Evolutionary conservation across 805 yeast genomes (phyloP).

Genomic region (Yamadazyma phyllophila): DNA sequence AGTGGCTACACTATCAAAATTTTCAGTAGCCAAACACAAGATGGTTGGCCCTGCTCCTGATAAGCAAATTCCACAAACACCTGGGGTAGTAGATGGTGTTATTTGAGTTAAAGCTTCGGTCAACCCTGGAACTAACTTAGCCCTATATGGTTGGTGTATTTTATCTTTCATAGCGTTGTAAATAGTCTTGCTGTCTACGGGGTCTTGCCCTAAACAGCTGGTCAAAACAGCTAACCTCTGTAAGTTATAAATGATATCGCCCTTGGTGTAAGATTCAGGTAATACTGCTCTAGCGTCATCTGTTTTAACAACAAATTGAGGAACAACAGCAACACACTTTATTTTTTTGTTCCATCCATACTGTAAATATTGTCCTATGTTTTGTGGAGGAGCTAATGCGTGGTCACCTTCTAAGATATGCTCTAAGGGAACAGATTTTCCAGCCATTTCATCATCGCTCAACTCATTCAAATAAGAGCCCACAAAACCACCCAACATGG

Average conservation of each 20-base stretch:
- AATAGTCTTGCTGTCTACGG: conserved; percentile 79
- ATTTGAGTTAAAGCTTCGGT: conserved; percentile 74
- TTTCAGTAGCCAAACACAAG: conserved; percentile 85
- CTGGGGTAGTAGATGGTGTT: conserved; percentile 79
- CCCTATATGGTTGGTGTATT: conserved; percentile 96
- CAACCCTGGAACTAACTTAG: conserved; percentile 87
- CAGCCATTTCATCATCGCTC: conserved; percentile 63
- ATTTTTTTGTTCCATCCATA: conserved; percentile 80
- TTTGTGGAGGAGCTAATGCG: conserved; percentile 60
- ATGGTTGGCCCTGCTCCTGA: conserved; percentile 99
- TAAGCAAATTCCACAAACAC: conserved; percentile 88
- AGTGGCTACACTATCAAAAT: conserved; percentile 78
- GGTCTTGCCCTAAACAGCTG: conserved; percentile 80
- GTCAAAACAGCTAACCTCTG: conserved; percentile 93
- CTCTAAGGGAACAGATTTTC: conserved; percentile 73
- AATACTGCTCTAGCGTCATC: conserved; percentile 88
- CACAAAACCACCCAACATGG: conserved; percentile 98
- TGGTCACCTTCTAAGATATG: conserved; percentile 58
- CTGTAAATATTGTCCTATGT: conserved; percentile 85
- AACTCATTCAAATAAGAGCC: conserved; percentile 90
- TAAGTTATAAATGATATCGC: conserved; percentile 86
- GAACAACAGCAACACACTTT: conserved; percentile 88
- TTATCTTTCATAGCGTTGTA: conserved; percentile 96
- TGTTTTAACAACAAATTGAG: conserved; percentile 91
- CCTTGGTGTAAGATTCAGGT: conserved; percentile 72